Evolutionary conservation across 257 asterid genomes (phyloP).

Genomic region (Rhazya stricta): DNA sequence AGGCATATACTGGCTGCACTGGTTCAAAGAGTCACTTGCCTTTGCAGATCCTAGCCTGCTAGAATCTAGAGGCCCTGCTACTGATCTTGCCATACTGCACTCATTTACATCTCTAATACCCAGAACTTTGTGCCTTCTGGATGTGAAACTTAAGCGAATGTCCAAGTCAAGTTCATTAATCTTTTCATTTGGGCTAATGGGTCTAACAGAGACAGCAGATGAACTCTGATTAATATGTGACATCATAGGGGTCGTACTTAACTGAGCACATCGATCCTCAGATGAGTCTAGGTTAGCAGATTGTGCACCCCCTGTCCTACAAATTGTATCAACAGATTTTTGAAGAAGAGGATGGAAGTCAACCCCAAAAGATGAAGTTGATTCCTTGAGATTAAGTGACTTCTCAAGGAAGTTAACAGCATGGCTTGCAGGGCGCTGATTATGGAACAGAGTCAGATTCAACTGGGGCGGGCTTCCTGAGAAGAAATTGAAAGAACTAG

Average conservation of each 20-base stretch:
- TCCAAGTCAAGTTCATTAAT: conserved; percentile 64
- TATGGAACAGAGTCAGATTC: conserved; percentile 65
- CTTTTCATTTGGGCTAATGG: conserved; percentile 33
- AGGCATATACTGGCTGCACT: conserved; percentile 10
- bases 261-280: conserved; percentile 29
- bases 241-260: conserved; percentile 19
- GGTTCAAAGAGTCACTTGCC: conserved; percentile 22
- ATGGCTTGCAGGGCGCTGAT: conserved; percentile 61
- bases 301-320: conserved; percentile 27
- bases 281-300: conserved; percentile 33
- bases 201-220: conserved; percentile 33
- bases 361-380: conserved; percentile 37
- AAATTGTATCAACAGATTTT: conserved; percentile 44
- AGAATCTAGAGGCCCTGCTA: conserved; percentile 18
- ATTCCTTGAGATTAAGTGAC: conserved; percentile 50
- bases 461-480: conserved; percentile 68
- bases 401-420: conserved; percentile 58
- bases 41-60: conserved; percentile 23
- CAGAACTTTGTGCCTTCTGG: conserved; percentile 36
- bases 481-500: conserved; percentile 51
- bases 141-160: conserved; percentile 55
- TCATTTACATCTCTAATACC: conserved; percentile 28
- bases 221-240: conserved; percentile 29
- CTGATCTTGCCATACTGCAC: conserved; percentile 20
- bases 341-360: conserved; percentile 91